Evolutionary conservation across 352 stramenopile genomes (phyloP).

Genomic region (Phytophthora vignae): DNA sequence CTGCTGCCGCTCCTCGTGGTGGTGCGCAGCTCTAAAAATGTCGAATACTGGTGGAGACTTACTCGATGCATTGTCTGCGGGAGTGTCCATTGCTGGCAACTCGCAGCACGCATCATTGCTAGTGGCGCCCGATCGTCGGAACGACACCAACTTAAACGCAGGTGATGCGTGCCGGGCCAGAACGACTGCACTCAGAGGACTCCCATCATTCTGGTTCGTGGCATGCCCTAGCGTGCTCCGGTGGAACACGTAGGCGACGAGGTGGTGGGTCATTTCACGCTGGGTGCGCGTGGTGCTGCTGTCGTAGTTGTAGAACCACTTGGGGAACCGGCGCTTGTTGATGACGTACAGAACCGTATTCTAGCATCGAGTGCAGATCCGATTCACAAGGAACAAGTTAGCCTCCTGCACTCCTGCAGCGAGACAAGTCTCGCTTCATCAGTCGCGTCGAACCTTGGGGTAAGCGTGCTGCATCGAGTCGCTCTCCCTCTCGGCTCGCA

Average conservation of each 20-base stretch:
- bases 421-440: too few relatives aligned
- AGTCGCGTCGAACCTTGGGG: slow-evolving; percentile 12
- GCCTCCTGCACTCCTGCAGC: not conserved
- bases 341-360: slow-evolving; percentile 41
- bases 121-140: slow-evolving; percentile 20
- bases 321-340: slow-evolving; percentile 38
- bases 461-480: slow-evolving; percentile 28
- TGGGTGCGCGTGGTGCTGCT: slow-evolving; percentile 42
- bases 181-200: slow-evolving; percentile 1
- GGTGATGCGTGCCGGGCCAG: slow-evolving; percentile 30
- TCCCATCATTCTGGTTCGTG: not conserved
- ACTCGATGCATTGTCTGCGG: not conserved
- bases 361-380: slow-evolving; percentile 11
- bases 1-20: not conserved
- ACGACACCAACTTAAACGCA: slow-evolving; percentile 33
- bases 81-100: not conserved
- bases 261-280: slow-evolving; percentile 44
- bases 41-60: not conserved
- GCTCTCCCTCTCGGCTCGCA: slow-evolving; percentile 30
- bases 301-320: slow-evolving; percentile 50
- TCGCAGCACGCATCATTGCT: not conserved
- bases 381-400: not conserved
- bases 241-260: slow-evolving; percentile 39
- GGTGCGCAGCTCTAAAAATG: not conserved
- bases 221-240: too few relatives aligned